Percentiles rank a stretch among this genome's conserved stretches.
Conservation (phyloP, 768 basidiomycete species). For the Suillus occidentalis region DNA sequence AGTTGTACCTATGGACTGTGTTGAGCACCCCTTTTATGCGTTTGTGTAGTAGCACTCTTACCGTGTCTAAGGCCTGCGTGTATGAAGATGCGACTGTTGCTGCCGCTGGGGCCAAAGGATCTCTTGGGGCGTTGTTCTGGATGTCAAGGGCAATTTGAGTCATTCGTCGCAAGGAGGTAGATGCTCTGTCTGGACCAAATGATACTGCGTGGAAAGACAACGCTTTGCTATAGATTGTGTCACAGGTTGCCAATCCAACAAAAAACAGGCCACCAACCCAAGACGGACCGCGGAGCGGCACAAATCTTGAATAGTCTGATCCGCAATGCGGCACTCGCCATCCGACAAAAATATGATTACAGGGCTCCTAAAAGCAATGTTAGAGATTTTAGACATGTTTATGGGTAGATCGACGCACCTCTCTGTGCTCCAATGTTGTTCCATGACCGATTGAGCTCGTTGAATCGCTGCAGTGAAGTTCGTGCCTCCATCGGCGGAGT, state of each 20-base stretch:
- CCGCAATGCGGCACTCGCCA: conserved; percentile 44
- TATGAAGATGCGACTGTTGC: conserved; percentile 45
- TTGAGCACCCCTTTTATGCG: neutral
- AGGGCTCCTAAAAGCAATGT: conserved; percentile 34
- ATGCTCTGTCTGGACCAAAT: conserved; percentile 41
- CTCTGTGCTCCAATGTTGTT: conserved; percentile 49
- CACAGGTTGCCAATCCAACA: neutral
- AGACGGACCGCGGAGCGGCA: conserved; percentile 42
- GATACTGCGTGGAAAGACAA: conserved; percentile 61
- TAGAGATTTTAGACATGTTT: neutral
- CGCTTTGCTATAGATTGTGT: conserved; percentile 40
- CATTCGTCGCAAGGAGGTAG: conserved; percentile 45
- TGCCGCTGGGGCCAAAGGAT: conserved; percentile 35
- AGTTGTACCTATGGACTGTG: conserved; percentile 43
- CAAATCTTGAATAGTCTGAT: conserved; percentile 39
- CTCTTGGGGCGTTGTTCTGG: conserved; percentile 43
- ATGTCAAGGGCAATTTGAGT: conserved; percentile 48
- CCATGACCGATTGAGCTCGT: conserved; percentile 39
- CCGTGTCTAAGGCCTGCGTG: conserved; percentile 51
- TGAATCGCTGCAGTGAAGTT: conserved; percentile 43
- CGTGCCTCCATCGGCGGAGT: conserved; percentile 38
- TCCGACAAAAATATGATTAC: conserved; percentile 56
- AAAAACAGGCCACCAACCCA: conserved; percentile 36
- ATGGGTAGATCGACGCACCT: conserved; percentile 30
- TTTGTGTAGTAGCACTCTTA: conserved; percentile 22